Base-by-base conservation (phyloP, 768 basidiomycete species). In the Amanita pseudoporphyria region DNA sequence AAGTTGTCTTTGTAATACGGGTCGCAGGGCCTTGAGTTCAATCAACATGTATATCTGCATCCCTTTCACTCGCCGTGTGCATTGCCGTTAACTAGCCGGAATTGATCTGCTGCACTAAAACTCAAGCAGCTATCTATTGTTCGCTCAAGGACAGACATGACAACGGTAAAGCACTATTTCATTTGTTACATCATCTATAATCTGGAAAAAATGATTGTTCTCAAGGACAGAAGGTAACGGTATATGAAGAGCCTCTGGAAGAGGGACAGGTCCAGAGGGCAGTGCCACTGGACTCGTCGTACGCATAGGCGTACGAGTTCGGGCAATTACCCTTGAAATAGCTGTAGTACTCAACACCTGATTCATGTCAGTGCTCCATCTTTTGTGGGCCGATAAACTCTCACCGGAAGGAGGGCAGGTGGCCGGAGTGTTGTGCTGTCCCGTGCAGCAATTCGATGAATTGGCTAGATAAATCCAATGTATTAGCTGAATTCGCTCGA, bases 361-460 rank as follows among this genome's bases (percentile, higher is more conserved):
- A 33, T n/a, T 73, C 73, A 61, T 72, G 74, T 47, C 57, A 64
- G 26, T 24, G 56, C 72, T 72, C 56, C 63, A 68, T 18, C 12
- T 12, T 36, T 13, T 12, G 38, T 7, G 16, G 19, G 16, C 21
- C 6, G 38, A 40, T 19, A 40, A 21, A n/a, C 19, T 41, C 56
- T 41, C 18, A 62, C 67, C 67, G 3, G 75, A 75, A 12, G 67
- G 54, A 10, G 79, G 81, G 60, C 82, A 84, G 0, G 79, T 82
- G 9, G 57, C 64, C 1, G 78, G 62, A 5, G 76, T 79, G 60
- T 61, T 63, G 63, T 73, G 67, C 35, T 59, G 61, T 7, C 84
- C 84, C 13, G 73, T 73, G 67, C 83, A 86, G 62, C 83, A 84
- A 57, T 83, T 81, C 4, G 71, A 62, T 19, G 79, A 81, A 64